These are phyloP conservation scores for Selenicereus undatus DNA, from an alignment of 148 eudicot genomes.

Conservation along the genomic window DNA sequence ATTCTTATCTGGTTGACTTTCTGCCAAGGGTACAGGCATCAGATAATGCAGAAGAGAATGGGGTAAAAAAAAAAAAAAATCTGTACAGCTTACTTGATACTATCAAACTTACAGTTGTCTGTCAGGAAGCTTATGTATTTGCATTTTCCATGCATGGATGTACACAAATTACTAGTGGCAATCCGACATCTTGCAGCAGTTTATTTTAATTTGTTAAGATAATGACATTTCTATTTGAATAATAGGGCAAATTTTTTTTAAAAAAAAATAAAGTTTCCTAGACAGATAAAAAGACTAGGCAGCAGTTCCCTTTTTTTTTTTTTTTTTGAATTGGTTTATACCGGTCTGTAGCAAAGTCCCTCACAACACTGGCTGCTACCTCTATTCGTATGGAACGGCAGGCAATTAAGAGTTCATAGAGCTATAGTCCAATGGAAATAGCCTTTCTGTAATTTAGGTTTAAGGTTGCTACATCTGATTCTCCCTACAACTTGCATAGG, in stretches of 20 bases:
- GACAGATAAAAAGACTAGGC: too few relatives aligned
- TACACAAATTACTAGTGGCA: background rate
- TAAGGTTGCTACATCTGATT: background rate
- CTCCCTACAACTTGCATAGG: too few relatives aligned
- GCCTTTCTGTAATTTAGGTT: background rate
- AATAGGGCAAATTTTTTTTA: too few relatives aligned
- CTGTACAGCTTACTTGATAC: background rate
- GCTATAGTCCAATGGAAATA: too few relatives aligned
- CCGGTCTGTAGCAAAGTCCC: too few relatives aligned
- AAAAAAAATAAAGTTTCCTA: background rate
- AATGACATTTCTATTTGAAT: background rate
- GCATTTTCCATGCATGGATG: background rate
- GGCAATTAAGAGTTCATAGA: too few relatives aligned
- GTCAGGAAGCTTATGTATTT: background rate
- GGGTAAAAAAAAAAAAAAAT: too few relatives aligned
- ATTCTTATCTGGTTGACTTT: background rate
- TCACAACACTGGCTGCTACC: too few relatives aligned
- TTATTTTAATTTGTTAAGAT: background rate
- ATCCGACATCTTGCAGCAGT: background rate
- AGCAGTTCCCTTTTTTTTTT: too few relatives aligned
- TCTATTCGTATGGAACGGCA: too few relatives aligned
- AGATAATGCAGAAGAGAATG: background rate
- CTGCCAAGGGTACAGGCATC: background rate
- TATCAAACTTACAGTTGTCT: background rate
- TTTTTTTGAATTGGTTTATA: too few relatives aligned